Percentiles rank a stretch among this genome's conserved stretches.
These are phyloP conservation scores for Pseudogymnoascus sp. DNA, from an alignment of 2,329 filamentous ascomycete genomes.

Conservation along the genomic window DNA sequence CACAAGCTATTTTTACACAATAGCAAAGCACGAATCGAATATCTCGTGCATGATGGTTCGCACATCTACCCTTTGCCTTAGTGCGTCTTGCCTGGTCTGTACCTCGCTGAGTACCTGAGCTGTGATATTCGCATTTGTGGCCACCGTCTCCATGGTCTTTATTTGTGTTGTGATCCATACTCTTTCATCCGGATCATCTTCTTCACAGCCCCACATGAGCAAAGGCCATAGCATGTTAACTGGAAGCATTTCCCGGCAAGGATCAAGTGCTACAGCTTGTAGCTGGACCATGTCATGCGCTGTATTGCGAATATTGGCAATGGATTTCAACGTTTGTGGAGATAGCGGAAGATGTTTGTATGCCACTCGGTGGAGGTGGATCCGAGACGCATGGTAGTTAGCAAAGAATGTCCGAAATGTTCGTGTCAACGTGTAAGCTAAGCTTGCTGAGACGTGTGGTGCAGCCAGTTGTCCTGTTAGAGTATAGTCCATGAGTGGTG, in stretches of 20 bases:
- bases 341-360: conserved; percentile 44
- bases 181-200: conserved; percentile 41
- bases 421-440: conserved; percentile 44
- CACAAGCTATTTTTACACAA: conserved; percentile 9
- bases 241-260: conserved; percentile 36
- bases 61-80: conserved; percentile 37
- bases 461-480: conserved; percentile 43
- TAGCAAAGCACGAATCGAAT: conserved; percentile 18
- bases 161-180: conserved; percentile 46
- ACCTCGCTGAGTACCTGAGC: conserved; percentile 41
- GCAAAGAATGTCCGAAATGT: conserved; percentile 49
- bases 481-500: conserved; percentile 49
- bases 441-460: conserved; percentile 40
- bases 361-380: conserved; percentile 50
- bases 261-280: background rate
- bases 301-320: conserved; percentile 42
- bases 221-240: conserved; percentile 52
- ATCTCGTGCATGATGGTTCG: conserved; percentile 39
- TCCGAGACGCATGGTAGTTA: conserved; percentile 49
- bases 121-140: conserved; percentile 38
- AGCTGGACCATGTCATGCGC: conserved; percentile 36
- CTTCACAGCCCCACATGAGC: conserved; percentile 48
- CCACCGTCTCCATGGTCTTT: conserved; percentile 38
- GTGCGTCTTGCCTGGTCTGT: conserved; percentile 36
- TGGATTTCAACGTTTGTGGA: conserved; percentile 37